phyloP scores from a whole-genome alignment of 2,329 filamentous ascomycete genomes.

The Conoideocrella luteorostrata region DNA sequence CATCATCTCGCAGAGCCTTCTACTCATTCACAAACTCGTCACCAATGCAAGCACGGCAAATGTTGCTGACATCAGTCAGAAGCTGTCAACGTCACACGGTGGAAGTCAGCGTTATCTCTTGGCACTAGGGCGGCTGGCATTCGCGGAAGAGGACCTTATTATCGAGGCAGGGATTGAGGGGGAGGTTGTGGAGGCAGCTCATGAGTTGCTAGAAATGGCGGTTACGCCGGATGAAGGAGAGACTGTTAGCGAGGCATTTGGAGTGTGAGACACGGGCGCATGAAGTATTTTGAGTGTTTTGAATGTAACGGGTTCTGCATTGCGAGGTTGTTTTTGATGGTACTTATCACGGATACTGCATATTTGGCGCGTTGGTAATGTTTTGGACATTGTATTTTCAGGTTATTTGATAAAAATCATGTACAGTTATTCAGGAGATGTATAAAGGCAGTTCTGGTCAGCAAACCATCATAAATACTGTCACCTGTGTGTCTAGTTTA shows the following conservation, averaged over 20 bases:
- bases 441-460: too few relatives aligned
- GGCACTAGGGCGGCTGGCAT: constrained; percentile 75
- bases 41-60: constrained; percentile 40
- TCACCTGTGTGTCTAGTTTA: too few relatives aligned
- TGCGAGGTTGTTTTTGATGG: not conserved
- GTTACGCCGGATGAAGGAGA: constrained; percentile 68
- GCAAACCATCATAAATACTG: too few relatives aligned
- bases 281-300: too few relatives aligned
- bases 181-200: constrained; percentile 73
- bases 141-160: constrained; percentile 70
- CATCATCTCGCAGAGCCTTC: constrained; percentile 42
- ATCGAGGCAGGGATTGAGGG: constrained; percentile 71
- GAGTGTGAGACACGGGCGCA: too few relatives aligned
- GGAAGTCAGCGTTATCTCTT: constrained; percentile 78
- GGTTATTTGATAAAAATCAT: too few relatives aligned
- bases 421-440: too few relatives aligned
- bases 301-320: too few relatives aligned
- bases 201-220: constrained; percentile 71
- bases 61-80: constrained; percentile 58
- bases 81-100: constrained; percentile 62
- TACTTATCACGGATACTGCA: too few relatives aligned
- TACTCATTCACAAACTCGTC: constrained; percentile 46
- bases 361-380: too few relatives aligned
- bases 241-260: constrained; percentile 36
- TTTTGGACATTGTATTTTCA: too few relatives aligned